These are phyloP conservation scores for Dactylellina sp. DNA, from an alignment of 2,329 filamentous ascomycete genomes.

Conservation along the genomic window DNA sequence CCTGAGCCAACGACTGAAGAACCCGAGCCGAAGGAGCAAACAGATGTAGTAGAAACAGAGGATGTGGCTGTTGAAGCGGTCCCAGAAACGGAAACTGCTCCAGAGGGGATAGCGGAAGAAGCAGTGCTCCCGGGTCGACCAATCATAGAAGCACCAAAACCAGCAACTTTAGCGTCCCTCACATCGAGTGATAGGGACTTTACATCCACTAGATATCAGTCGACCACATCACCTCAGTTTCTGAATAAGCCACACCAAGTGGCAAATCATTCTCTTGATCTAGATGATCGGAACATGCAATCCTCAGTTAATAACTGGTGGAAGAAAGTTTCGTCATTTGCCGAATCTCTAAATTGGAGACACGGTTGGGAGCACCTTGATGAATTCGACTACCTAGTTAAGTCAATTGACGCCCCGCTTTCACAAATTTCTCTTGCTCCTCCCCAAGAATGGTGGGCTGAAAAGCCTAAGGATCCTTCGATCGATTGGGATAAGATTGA, in stretches of 20 bases:
- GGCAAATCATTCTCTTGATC: constrained; percentile 46
- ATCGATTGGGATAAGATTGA: constrained; percentile 48
- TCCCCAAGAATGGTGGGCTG: constrained; percentile 52
- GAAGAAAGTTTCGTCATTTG: constrained; percentile 43
- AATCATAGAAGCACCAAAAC: constrained; percentile 44
- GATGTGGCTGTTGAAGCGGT: neutral
- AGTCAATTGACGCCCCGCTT: constrained; percentile 37
- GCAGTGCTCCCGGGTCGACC: constrained; percentile 27
- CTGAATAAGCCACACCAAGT: constrained; percentile 45
- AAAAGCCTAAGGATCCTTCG: constrained; percentile 45
- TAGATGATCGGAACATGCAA: constrained; percentile 53
- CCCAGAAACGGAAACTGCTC: constrained; percentile 5
- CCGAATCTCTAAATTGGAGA: constrained; percentile 50
- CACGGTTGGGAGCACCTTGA: constrained; percentile 50
- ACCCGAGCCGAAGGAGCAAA: constrained; percentile 16
- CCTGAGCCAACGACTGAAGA: constrained; percentile 27
- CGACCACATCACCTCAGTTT: constrained; percentile 49
- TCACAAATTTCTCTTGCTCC: constrained; percentile 44
- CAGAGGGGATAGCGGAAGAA: constrained; percentile 15
- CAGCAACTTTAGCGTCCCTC: constrained; percentile 41
- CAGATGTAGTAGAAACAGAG: constrained; percentile 12
- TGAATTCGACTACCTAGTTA: constrained; percentile 42
- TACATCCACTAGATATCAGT: constrained; percentile 51
- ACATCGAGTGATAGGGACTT: constrained; percentile 52
- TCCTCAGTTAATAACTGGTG: constrained; percentile 55